phyloP scores from a whole-genome alignment of 208 protist genomes.

The Crithidia thermophila region DNA sequence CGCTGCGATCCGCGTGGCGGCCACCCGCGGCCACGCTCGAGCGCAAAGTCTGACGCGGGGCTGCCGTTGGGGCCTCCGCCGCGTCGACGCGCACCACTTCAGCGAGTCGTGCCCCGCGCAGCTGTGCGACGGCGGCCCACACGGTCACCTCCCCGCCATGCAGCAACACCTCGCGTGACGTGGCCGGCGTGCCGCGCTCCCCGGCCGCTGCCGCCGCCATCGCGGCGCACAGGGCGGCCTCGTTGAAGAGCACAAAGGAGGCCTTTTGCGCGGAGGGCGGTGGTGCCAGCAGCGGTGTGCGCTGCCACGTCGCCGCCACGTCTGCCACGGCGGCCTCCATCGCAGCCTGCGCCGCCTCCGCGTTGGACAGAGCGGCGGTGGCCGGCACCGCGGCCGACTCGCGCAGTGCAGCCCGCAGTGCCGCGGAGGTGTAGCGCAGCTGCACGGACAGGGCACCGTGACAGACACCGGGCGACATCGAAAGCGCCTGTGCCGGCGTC shows the following conservation, averaged over 20 bases:
- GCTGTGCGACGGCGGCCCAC: constrained; percentile 13
- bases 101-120: constrained; percentile 9
- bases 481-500: background rate
- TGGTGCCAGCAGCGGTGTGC: background rate
- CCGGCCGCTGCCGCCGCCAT: background rate
- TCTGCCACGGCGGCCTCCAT: constrained; percentile 8
- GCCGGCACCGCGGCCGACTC: background rate
- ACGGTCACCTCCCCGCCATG: constrained; percentile 21
- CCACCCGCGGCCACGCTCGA: background rate
- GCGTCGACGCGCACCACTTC: background rate
- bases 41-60: background rate
- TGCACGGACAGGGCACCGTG: background rate
- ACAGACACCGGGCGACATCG: no score
- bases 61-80: background rate
- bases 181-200: no score
- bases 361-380: background rate
- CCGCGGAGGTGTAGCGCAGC: background rate
- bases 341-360: background rate
- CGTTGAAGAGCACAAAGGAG: background rate
- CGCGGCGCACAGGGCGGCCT: background rate
- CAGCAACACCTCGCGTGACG: background rate
- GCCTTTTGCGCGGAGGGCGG: background rate
- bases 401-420: constrained; percentile 3
- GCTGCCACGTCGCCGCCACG: constrained; percentile 4
- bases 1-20: background rate